Base-by-base conservation (phyloP, 2,329 filamentous ascomycete genomes). In the Leptosphaerulina australis region DNA sequence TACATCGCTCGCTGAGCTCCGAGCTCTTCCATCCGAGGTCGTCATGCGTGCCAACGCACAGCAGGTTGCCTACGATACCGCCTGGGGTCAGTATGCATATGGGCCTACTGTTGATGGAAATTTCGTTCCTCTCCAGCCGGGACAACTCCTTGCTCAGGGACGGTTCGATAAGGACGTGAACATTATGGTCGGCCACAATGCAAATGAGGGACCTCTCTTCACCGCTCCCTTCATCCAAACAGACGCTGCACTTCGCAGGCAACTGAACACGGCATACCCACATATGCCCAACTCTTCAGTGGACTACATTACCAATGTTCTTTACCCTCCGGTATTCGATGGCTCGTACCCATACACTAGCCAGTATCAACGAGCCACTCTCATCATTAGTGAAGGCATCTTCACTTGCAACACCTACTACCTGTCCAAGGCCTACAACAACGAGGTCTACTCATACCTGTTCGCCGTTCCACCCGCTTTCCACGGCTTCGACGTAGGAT, bases 371-470 rank as follows among this genome's bases (percentile, higher is more conserved):
- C 78, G 82, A 7, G 69, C 70, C 0, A 64, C 69, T 9, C 68
- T 77, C 1, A 63, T 79, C 9, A 64, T 74, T 29, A 63, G 74
- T 10, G 82, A 84, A 45, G 47, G 65, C 5, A 50, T 66, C 48
- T 80, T 82, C 59, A 71, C 68, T 9, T 84, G 82, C 74, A 81
- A 81, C 57, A 77, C 80, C 11, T 73, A 77, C 59, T 82, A 76
- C 59, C 70, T 84, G 3, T 73, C 75, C 45, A 69, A 67, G 1
- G 81, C 77, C 6, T 78, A 71, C 63, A 59, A 63, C 9, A 79
- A 80, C 63, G 40, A 74, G 8, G 79, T 79, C 0, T 80, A 79
- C 62, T 72, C 73, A 2, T 84, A 84, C 68, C 66, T 78, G 18
- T 85, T 84, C 60, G 71, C 75, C 17, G 74, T 82, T 1, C 77